Evolutionary conservation across 164 flowering plant genomes (phyloP), one percentile per base, ranked within the genome.

Genomic region (Paratinospora sagittata): DNA sequence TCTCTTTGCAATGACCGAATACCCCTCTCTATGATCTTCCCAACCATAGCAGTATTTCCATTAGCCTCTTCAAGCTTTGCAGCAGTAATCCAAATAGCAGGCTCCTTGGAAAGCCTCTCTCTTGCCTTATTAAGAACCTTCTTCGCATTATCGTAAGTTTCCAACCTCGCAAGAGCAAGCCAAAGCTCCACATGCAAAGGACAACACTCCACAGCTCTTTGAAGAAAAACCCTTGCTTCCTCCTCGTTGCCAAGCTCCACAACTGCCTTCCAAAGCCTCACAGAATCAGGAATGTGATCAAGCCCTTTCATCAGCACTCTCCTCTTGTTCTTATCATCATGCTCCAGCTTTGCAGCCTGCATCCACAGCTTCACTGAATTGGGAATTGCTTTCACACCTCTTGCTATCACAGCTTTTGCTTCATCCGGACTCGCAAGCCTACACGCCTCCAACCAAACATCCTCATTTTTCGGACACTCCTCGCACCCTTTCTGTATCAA

Each of bases 11-110:
- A 74, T 12, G 91, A 80, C 70, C 88, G 81, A 52, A 92, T 90
- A 81, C 88, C 92, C 77, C 92, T 94, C 70, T 89, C 90, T 27
- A 94, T 85, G 26, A 94, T 87, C 80, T 88, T 92, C 70, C 87
- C 97, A 75, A 92, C 97, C 86, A 82, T 87, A 0, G 80, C 62
- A 23, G 79, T 85, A 67, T 90, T 89, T 17, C 90, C 93, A 83
- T 90, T 89, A 14, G 97, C 97, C 80, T 94, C 97, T 78, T 94
- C 97, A 68, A 94, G 74, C 82, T 92, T 94, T 1, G 98, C 98
- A 61, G 93, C 98, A 0, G 96, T 92, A 39, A 92, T 90, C 97
- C 97, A 92, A 23, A 94, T 92, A 0, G 92, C 87, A 3, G 96
- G 97, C 76, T 90, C 98, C 79, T 92, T 94, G 0, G 95, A 68